Base-by-base conservation (phyloP, 139 green algal species). In the Haematococcus lacustris region DNA sequence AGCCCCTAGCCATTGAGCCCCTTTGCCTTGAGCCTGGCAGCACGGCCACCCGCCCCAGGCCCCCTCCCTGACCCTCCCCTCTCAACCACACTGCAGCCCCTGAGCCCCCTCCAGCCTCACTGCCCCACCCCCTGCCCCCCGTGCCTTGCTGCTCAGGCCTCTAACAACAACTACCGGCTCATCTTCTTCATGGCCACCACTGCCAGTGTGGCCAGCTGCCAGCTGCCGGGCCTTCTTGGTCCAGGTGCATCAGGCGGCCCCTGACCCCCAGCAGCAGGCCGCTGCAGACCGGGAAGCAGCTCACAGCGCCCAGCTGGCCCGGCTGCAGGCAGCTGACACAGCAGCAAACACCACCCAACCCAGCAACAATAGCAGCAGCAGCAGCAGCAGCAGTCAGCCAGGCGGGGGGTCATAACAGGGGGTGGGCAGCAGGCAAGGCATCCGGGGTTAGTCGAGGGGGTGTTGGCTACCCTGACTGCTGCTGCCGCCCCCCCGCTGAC, bases 91-190 rank as follows among this genome's bases (percentile, higher is more conserved):
- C n/a, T n/a, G n/a, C n/a, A n/a, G n/a, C n/a, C n/a, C n/a, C n/a
- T n/a, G n/a, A n/a, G 5, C 26, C n/a, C n/a, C n/a, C n/a, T n/a
- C n/a, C n/a, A n/a, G n/a, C n/a, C n/a, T n/a, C n/a, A n/a, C n/a
- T n/a, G n/a, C n/a, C n/a, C n/a, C n/a, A n/a, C n/a, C n/a, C n/a
- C n/a, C n/a, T n/a, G n/a, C n/a, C n/a, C n/a, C n/a, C n/a, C n/a
- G n/a, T n/a, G n/a, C n/a, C n/a, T n/a, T n/a, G n/a, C n/a, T n/a
- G n/a, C n/a, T n/a, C 72, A 69, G 50, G 73, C 78, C 28, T 77
- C 74, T 25, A 78, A 73, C 67, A 86, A 86, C 84, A 89, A 89
- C 84, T 89, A 89, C 76, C 72, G 82, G 73, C 71, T 83, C 39
- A 86, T 88, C 73, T 88, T 88, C 78, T 70, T 76, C 26, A 66